Evolutionary conservation across 2,329 filamentous ascomycete genomes (phyloP).

Genomic region (Aspergillus aculeatinus): DNA sequence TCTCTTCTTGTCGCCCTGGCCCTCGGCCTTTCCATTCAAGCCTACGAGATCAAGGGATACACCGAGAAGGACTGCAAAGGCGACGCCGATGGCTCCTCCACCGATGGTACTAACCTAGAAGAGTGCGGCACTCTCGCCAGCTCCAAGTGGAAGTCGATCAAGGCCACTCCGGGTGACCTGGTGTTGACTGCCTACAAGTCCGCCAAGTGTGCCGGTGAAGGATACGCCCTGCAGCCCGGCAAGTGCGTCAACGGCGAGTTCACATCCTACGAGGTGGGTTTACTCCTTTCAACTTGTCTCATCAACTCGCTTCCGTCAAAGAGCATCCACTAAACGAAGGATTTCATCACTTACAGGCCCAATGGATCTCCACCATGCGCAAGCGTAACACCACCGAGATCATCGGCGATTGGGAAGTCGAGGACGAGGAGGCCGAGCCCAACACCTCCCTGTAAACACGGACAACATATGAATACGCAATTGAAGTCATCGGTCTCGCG

Average conservation of each 20-base stretch:
- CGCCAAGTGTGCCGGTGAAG: neutral
- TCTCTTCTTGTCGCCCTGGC: constrained; percentile 1
- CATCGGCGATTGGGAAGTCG: neutral
- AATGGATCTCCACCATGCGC: constrained; percentile 1
- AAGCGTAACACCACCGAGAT: neutral
- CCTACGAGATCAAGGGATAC: neutral
- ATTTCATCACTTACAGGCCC: neutral
- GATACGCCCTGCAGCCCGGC: constrained; percentile 6
- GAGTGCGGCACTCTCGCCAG: neutral
- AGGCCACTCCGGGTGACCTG: neutral
- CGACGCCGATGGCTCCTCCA: neutral
- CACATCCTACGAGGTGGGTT: neutral
- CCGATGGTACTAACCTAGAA: too few species aligned
- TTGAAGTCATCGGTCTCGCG: neutral
- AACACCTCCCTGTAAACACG: neutral
- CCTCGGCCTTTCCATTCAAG: neutral
- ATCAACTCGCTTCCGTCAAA: too few species aligned
- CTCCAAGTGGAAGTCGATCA: neutral
- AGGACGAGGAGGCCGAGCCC: neutral
- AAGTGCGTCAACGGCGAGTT: constrained; percentile 4
- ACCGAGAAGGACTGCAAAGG: constrained; percentile 1
- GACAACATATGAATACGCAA: neutral
- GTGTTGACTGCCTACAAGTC: neutral
- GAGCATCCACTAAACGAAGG: neutral
- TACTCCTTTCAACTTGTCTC: neutral